Evolutionary conservation across 768 basidiomycete species (phyloP), one percentile per base, ranked within the genome.

Genomic region (Tricholoma hemisulphureum): DNA sequence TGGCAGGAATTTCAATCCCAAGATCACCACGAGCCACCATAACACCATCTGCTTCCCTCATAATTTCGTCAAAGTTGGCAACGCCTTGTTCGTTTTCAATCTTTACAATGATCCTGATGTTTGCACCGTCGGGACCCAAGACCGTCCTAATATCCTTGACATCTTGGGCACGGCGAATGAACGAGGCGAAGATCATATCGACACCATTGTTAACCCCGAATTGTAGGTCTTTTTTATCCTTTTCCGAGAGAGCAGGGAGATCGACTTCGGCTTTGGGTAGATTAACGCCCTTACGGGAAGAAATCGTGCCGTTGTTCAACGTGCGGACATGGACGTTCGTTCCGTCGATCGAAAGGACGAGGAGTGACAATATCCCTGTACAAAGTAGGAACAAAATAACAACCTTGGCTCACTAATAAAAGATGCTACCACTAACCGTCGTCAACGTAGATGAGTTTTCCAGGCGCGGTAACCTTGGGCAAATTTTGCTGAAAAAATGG

Each of bases 21-120:
- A 99, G 83, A 72, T 99, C 97, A 74, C 97, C 97, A 77, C 97
- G 93, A 63, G 97, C 97, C 63, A 99, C 97, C 97, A 99, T 99
- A 65, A 99, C 97, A 79, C 97, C 97, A 71, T 99, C 97, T 28
- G 90, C 84, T 73, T 90, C 97, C 67, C 83, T 87, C 67, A 99
- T 74, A 67, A 99, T 99, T 75, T 98, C 95, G 75, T 98, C 97
- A 77, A 99, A 99, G 84, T 98, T 98, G 66, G 87, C 85, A 46
- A 99, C 92, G 73, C 97, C 97, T 77, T 99, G 97, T 74, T 98
- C 93, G 77, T 99, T 99, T 77, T 99, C 97, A 63, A 99, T 98
- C 78, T 99, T 99, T 77, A 96, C 95, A 65, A 99, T 98, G 73
- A 99, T 94, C 77, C 98, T 98, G 82, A 99, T 95, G 77, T 77